A percentile compares a stretch with the other conserved stretches of the same genome.
Evolutionary conservation across 768 basidiomycete species (phyloP).

Genomic region (Kwoniella sp.): DNA sequence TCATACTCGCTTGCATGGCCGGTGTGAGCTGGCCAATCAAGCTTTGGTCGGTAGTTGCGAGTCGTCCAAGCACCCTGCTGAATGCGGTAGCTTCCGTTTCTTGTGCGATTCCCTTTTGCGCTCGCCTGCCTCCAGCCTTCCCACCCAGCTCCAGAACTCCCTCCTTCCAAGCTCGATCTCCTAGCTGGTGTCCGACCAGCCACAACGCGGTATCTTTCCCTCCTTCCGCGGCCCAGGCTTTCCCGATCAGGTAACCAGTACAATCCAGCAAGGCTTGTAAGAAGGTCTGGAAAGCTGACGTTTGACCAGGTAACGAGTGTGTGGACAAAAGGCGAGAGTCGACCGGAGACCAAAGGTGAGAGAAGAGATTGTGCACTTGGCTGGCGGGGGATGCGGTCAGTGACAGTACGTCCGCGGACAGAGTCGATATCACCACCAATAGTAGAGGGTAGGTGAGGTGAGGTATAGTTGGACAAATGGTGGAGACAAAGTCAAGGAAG

Average conservation of each 20-base stretch:
- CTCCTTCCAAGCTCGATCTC: slow-evolving; percentile 51
- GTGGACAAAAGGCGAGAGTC: slow-evolving; percentile 64
- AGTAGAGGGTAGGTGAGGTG: slow-evolving; percentile 75
- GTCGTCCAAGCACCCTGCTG: slow-evolving; percentile 27
- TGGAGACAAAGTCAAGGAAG: slow-evolving; percentile 72
- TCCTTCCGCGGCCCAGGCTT: slow-evolving; percentile 43
- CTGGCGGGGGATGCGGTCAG: slow-evolving; percentile 18
- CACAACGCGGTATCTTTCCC: slow-evolving; percentile 25
- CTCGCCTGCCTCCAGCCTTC: slow-evolving; percentile 21
- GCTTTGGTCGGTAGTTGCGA: slow-evolving; percentile 9
- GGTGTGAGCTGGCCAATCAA: slow-evolving; percentile 2
- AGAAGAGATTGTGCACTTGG: slow-evolving; percentile 59
- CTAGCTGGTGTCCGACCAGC: slow-evolving; percentile 51
- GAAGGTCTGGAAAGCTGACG: slow-evolving; percentile 60
- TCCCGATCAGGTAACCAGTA: slow-evolving; percentile 57
- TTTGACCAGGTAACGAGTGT: slow-evolving; percentile 55
- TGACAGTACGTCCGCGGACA: slow-evolving; percentile 56
- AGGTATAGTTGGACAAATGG: slow-evolving; percentile 75
- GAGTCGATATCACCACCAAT: slow-evolving; percentile 72
- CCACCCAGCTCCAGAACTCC: slow-evolving; percentile 42
- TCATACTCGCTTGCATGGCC: slow-evolving; percentile 4
- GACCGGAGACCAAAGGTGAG: slow-evolving; percentile 76
- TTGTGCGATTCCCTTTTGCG: slow-evolving; percentile 5
- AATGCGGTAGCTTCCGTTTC: slow-evolving; percentile 36
- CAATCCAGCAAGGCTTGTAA: slow-evolving; percentile 68